Percentiles rank a stretch among this genome's conserved stretches.
Evolutionary conservation across 768 basidiomycete species (phyloP).

Genomic region (Leccinum aurantiacum): DNA sequence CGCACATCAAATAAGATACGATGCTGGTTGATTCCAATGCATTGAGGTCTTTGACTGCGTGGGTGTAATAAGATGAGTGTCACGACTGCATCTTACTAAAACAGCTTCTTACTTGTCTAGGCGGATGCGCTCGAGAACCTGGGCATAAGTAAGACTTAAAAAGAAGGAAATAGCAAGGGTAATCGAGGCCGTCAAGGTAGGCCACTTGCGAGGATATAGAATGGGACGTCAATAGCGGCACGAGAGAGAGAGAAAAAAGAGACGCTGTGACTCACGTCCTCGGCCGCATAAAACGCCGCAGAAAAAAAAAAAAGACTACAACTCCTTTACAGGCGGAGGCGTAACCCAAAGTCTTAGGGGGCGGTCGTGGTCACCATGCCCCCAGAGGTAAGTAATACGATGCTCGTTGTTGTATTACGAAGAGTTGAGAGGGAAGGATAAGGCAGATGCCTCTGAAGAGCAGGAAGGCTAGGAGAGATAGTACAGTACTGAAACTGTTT

Average conservation of each 20-base stretch:
- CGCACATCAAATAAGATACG: conserved; percentile 27
- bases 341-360: conserved; percentile 25
- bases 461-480: conserved; percentile 41
- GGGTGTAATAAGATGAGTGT: neutral
- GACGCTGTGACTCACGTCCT: conserved; percentile 13
- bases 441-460: conserved; percentile 51
- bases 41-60: conserved; percentile 30
- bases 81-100: neutral
- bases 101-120: conserved; percentile 6
- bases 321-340: conserved; percentile 26
- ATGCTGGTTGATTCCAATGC: conserved; percentile 23
- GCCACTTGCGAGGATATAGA: neutral
- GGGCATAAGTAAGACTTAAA: conserved; percentile 23
- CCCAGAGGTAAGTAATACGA: conserved; percentile 59
- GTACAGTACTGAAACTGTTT: conserved; percentile 37
- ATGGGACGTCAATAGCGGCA: conserved; percentile 7
- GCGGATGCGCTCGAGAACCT: conserved; percentile 20
- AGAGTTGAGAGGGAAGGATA: conserved; percentile 60
- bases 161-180: neutral
- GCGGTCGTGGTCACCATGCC: conserved; percentile 41
- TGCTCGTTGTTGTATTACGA: conserved; percentile 50
- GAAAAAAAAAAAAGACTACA: conserved; percentile 11
- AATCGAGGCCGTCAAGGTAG: neutral
- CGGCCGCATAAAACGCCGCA: neutral
- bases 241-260: no score